Evolutionary conservation across 2,329 filamentous ascomycete species (phyloP), one percentile per base, ranked within the genome.

Genomic region (Simplicillium sp.): DNA sequence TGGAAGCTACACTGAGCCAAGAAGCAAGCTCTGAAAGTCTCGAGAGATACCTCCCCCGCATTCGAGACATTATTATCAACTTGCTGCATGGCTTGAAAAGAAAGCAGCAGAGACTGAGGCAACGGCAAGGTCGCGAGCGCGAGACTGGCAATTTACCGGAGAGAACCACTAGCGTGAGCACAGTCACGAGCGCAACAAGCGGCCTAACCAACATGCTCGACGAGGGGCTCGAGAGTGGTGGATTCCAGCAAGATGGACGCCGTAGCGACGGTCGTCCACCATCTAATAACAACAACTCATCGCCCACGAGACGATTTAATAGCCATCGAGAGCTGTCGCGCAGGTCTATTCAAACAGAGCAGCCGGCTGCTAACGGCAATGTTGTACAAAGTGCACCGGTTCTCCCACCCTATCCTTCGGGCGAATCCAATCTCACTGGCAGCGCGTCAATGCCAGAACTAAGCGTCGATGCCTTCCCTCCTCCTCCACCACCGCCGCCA

Each of bases 61-160:
- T 98, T 60, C 82, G 92, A 53, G 92, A 98, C 61, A 98, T 98
- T 54, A 98, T 98, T 57, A 97, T 98, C 62, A 96, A 94, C 58
- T 71, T 98, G 25, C 75, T 98, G 8, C 92, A 98, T 59, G 92
- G 92, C 3, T 66, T 98, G 48, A 98, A 98, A 68, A 83, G 90
- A 62, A 98, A 98, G 61, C 92, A 98, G 58, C 89, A 94, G 56
- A 87, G 88, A 53, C 65, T 98, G 54, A 68, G 79, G 20, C 77
- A 81, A 53, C 80, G 75, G 48, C 75, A 80, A 50, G 60, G 68
- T 4, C 67, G 73, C 43, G 77, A 82, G 11, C 72, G 68, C 41
- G 70, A 72, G 64, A 39, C 40, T 11, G 61, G 61, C 7, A 63
- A 62, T 40, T 54, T 62, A 3, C 67, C 70, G 1, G 66, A 67